phyloP scores from a whole-genome alignment of 148 eudicot genomes.

The Heliosperma pusillum region DNA sequence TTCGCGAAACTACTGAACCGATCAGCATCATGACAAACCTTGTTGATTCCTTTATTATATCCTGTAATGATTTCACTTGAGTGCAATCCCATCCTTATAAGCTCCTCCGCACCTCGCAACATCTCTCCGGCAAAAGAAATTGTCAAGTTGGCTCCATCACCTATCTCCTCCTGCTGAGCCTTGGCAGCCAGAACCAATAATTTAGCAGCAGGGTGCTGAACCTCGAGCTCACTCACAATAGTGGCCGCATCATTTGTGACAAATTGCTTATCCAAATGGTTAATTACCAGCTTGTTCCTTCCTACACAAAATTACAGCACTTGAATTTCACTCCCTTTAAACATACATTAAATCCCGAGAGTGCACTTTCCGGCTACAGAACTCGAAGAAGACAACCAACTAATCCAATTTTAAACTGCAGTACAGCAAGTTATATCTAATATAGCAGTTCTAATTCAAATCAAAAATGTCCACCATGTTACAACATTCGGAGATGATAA shows the following conservation, averaged over 20 bases:
- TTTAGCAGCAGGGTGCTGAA: slow-evolving; percentile 98
- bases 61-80: slow-evolving; percentile 90
- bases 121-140: slow-evolving; percentile 97
- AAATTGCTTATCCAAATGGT: slow-evolving; percentile 91
- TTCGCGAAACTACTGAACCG: background rate
- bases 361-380: too few relatives aligned
- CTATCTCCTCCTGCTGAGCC: slow-evolving; percentile 94
- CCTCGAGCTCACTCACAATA: slow-evolving; percentile 87
- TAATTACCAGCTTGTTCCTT: slow-evolving; percentile 90
- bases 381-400: too few relatives aligned
- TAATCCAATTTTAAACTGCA: too few relatives aligned
- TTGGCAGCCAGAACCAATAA: slow-evolving; percentile 86
- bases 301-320: slow-evolving; percentile 43
- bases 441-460: too few relatives aligned
- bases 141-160: slow-evolving; percentile 92
- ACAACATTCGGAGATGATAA: too few relatives aligned
- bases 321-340: too few relatives aligned
- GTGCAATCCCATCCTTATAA: slow-evolving; percentile 92
- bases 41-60: slow-evolving; percentile 64
- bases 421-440: too few relatives aligned
- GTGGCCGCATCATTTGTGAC: slow-evolving; percentile 93
- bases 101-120: slow-evolving; percentile 79
- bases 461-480: too few relatives aligned
- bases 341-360: too few relatives aligned
- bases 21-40: slow-evolving; percentile 42